These are phyloP conservation scores for Peltaster fructicola DNA, from an alignment of 2,329 filamentous ascomycete species.

Conservation along the genomic window DNA sequence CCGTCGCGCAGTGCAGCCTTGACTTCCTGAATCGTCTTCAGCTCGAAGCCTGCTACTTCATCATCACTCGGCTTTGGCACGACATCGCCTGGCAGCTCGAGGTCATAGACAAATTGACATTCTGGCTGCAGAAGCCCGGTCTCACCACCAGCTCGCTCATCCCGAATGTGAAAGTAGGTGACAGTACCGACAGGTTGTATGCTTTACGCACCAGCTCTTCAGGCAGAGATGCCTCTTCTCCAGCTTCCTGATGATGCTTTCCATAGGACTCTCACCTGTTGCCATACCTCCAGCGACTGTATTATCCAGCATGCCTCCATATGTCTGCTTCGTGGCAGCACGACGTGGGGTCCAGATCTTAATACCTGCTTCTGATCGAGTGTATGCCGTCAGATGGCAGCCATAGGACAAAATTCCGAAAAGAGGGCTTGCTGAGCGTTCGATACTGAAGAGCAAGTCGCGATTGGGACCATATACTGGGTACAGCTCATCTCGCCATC, in stretches of 20 bases:
- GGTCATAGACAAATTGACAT: slow-evolving; percentile 78
- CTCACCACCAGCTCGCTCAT: slow-evolving; percentile 61
- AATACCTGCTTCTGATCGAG: slow-evolving; percentile 32
- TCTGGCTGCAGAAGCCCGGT: slow-evolving; percentile 73
- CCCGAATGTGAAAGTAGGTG: slow-evolving; percentile 71
- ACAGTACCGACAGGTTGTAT: slow-evolving; percentile 49
- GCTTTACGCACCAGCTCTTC: slow-evolving; percentile 46
- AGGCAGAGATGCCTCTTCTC: slow-evolving; percentile 73
- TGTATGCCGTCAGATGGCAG: slow-evolving; percentile 60
- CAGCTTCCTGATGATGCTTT: slow-evolving; percentile 72
- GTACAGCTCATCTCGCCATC: slow-evolving; percentile 70
- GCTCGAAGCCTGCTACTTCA: slow-evolving; percentile 71
- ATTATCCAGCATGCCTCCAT: slow-evolving; percentile 84
- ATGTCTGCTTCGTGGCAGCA: slow-evolving; percentile 64
- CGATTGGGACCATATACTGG: slow-evolving; percentile 49
- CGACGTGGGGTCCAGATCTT: slow-evolving; percentile 74
- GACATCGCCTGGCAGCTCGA: slow-evolving; percentile 53
- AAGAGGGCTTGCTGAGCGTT: slow-evolving; percentile 55
- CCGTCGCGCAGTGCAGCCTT: slow-evolving; percentile 49
- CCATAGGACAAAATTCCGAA: slow-evolving; percentile 66
- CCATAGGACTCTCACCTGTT: slow-evolving; percentile 62
- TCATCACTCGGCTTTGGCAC: slow-evolving; percentile 64
- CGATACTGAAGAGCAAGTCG: slow-evolving; percentile 53
- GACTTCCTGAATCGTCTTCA: slow-evolving; percentile 63
- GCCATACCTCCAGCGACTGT: slow-evolving; percentile 76